These are phyloP conservation scores for Spergularia marina DNA, from an alignment of 148 eudicot species.

Conservation along the genomic window DNA sequence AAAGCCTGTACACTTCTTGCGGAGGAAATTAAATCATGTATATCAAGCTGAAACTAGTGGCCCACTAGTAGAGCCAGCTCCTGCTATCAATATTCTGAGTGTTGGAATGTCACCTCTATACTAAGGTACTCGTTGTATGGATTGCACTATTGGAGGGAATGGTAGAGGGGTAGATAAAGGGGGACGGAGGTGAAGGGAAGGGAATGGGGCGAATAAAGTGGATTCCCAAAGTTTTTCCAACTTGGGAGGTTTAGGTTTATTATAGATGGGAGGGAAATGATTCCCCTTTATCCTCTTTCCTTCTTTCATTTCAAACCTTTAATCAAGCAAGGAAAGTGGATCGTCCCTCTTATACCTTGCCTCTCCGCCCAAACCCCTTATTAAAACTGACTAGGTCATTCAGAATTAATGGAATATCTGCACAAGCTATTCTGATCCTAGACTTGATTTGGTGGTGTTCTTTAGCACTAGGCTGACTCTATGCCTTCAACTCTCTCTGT, in stretches of 20 bases:
- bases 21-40: too few relatives aligned
- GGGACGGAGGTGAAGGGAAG: background rate
- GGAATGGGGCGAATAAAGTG: background rate
- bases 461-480: too few relatives aligned
- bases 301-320: background rate
- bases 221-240: background rate
- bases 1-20: too few relatives aligned
- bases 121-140: background rate
- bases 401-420: too few relatives aligned
- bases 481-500: too few relatives aligned
- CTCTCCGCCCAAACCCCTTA: background rate
- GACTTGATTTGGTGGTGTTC: too few relatives aligned
- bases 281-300: background rate
- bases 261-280: background rate
- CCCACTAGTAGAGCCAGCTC: too few relatives aligned
- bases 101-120: too few relatives aligned
- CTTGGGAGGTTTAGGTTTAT: background rate
- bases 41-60: too few relatives aligned
- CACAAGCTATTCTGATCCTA: too few relatives aligned
- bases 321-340: background rate
- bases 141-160: background rate
- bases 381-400: background rate
- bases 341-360: background rate
- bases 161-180: background rate
- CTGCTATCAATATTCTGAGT: too few relatives aligned